These are phyloP conservation scores for Digitaria exilis DNA, from an alignment of 202 grass and related monocot species.

Conservation along the genomic window DNA sequence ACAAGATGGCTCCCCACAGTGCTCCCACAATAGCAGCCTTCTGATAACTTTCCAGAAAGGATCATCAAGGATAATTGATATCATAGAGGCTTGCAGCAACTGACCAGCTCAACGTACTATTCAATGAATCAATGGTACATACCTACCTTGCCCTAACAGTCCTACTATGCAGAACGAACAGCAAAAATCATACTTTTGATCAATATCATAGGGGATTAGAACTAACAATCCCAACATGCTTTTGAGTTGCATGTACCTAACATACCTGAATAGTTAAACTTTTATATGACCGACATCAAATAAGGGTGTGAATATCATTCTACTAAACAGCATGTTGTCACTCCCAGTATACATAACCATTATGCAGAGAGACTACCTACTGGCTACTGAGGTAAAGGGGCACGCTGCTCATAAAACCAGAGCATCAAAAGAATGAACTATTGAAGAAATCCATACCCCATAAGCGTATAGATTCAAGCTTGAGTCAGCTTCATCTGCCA, in stretches of 20 bases:
- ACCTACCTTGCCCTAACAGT: constrained; percentile 3
- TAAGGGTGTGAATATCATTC: not conserved
- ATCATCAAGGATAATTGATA: not conserved
- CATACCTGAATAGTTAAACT: not conserved
- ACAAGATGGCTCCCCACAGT: not conserved
- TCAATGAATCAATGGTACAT: not conserved
- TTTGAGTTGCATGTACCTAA: constrained; percentile 2
- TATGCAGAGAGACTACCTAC: not conserved
- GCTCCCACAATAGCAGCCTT: not conserved
- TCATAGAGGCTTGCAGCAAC: not conserved
- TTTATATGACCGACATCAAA: constrained; percentile 2
- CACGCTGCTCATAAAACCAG: not conserved
- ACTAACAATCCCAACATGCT: not conserved
- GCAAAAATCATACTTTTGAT: not conserved
- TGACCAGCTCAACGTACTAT: constrained; percentile 1
- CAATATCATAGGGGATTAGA: not conserved
- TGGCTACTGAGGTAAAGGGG: not conserved
- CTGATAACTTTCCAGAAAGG: not conserved
- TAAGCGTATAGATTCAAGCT: constrained; percentile 69
- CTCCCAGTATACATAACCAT: not conserved
- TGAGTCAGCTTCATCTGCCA: constrained; percentile 42
- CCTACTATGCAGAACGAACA: not conserved
- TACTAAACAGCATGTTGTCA: not conserved
- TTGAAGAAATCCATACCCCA: constrained; percentile 69
- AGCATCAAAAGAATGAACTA: constrained; percentile 13